Conservation (phyloP, 2,329 filamentous ascomycete species). For the Pestalotiopsis sp. region DNA sequence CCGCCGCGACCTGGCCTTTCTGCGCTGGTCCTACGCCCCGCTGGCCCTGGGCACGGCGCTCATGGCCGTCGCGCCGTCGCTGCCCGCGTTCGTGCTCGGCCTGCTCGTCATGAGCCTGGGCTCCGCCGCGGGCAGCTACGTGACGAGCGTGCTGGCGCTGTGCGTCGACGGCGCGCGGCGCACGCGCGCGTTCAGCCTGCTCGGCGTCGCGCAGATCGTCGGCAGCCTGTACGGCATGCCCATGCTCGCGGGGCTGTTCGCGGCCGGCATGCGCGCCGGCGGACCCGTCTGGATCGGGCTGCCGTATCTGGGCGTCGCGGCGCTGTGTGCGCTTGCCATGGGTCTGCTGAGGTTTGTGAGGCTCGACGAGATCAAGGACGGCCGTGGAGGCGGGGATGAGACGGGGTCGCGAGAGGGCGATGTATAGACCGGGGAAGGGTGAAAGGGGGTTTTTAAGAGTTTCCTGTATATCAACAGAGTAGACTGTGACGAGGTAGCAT, state of each 20-base stretch:
- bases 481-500: neutral
- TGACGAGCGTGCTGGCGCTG: constrained; percentile 25
- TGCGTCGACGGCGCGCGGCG: constrained; percentile 28
- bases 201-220: constrained; percentile 22
- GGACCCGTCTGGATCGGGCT: constrained; percentile 27
- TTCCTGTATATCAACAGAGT: neutral
- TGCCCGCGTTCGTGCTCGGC: constrained; percentile 26
- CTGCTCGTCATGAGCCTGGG: constrained; percentile 30
- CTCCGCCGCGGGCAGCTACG: constrained; percentile 24
- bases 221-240: constrained; percentile 27
- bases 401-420: neutral
- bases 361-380: neutral
- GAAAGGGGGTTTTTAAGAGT: neutral
- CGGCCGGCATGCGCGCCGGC: constrained; percentile 29
- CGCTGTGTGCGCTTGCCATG: constrained; percentile 8
- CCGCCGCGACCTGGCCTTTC: constrained; percentile 28
- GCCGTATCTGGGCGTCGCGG: constrained; percentile 31
- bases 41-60: constrained; percentile 24
- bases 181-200: constrained; percentile 28
- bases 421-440: neutral
- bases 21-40: constrained; percentile 22
- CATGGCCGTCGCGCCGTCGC: constrained; percentile 24
- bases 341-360: neutral
- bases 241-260: constrained; percentile 28
- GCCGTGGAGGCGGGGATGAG: neutral